These are phyloP conservation scores for Senna tora DNA, from an alignment of 306 rosid genomes.

Conservation along the genomic window DNA sequence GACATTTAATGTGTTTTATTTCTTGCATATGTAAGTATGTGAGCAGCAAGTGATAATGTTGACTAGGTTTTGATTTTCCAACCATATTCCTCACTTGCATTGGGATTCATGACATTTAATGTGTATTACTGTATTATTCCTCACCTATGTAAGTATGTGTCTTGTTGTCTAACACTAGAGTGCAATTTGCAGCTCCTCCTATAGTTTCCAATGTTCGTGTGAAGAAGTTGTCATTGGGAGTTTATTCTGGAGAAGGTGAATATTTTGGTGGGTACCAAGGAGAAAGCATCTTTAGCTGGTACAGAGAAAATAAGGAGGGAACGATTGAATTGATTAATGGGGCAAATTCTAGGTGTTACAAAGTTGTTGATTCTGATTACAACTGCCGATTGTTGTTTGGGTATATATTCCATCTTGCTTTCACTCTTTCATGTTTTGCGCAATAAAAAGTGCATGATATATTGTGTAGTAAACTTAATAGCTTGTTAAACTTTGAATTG, in stretches of 20 bases:
- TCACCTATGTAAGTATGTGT: conserved; percentile 11
- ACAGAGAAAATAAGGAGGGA: conserved; percentile 83
- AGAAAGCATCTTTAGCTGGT: conserved; percentile 86
- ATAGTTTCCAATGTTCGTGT: conserved; percentile 66
- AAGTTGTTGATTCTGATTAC: conserved; percentile 83
- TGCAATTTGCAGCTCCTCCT: conserved; percentile 78
- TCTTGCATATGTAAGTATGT: background rate
- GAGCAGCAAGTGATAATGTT: too few relatives aligned
- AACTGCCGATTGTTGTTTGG: conserved; percentile 80
- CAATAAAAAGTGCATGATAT: conserved; percentile 26
- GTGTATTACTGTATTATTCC: too few relatives aligned
- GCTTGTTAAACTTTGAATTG: conserved; percentile 11
- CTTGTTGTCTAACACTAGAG: conserved; percentile 36
- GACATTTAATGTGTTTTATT: background rate
- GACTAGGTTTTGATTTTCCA: too few relatives aligned
- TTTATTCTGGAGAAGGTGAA: conserved; percentile 87
- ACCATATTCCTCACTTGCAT: too few relatives aligned
- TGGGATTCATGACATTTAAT: too few relatives aligned
- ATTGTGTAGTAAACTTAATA: conserved; percentile 19
- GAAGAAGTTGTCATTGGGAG: conserved; percentile 68
- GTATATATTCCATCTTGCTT: conserved; percentile 49
- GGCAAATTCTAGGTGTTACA: conserved; percentile 65
- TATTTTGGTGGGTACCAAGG: conserved; percentile 98
- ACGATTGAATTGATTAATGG: conserved; percentile 64
- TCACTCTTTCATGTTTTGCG: conserved; percentile 26